phyloP scores from a whole-genome alignment of 495 filamentous ascomycete genomes.

The Bacidia gigantensis region DNA sequence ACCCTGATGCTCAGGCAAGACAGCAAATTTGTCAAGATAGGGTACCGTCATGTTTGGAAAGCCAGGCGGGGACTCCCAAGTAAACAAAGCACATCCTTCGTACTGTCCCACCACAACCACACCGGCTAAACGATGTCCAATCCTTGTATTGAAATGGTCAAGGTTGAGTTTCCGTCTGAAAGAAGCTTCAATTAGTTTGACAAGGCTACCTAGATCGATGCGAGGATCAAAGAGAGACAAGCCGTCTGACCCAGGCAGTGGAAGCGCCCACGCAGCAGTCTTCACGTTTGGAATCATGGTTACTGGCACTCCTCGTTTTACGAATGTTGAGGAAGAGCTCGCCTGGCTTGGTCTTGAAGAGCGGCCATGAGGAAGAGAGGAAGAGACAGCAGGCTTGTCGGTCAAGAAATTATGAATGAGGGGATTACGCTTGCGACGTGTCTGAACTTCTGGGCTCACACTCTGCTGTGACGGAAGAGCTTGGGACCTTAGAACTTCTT shows the following conservation, averaged over 20 bases:
- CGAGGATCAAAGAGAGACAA: conserved; percentile 59
- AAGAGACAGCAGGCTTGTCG: conserved; percentile 82
- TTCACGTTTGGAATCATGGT: conserved; percentile 64
- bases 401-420: conserved; percentile 95
- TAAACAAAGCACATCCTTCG: conserved; percentile 87
- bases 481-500: conserved; percentile 60
- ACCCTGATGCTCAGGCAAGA: conserved; percentile 75
- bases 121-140: conserved; percentile 67
- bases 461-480: conserved; percentile 26
- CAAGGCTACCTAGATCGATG: conserved; percentile 69
- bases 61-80: conserved; percentile 73
- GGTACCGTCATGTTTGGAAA: conserved; percentile 54
- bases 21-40: conserved; percentile 96
- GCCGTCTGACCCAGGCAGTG: conserved; percentile 27
- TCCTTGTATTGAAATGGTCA: conserved; percentile 62
- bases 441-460: conserved; percentile 51
- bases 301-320: conserved; percentile 82
- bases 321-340: conserved; percentile 46
- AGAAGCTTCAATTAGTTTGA: conserved; percentile 85
- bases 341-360: conserved; percentile 22
- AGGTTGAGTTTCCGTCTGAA: conserved; percentile 79
- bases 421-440: conserved; percentile 69
- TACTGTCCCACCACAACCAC: conserved; percentile 93
- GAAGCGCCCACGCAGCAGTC: conserved; percentile 48
- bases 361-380: conserved; percentile 65